A percentile compares a stretch with the other conserved stretches of the same genome.
phyloP scores from a whole-genome alignment of 176 grass and related monocot species.

The Phragmites australis region DNA sequence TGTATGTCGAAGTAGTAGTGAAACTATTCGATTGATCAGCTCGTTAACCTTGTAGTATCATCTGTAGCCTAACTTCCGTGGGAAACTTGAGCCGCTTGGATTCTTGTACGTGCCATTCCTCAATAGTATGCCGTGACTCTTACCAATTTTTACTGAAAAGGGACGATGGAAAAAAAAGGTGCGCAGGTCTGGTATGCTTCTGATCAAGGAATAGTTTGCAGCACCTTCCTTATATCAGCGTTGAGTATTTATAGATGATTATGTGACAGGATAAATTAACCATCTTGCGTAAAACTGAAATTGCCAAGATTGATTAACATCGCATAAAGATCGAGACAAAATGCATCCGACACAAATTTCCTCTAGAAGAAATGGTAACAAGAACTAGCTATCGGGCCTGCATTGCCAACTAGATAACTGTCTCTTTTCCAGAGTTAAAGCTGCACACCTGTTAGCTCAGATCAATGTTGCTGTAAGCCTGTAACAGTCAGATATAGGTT shows the following conservation, averaged over 20 bases:
- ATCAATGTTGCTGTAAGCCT: background rate
- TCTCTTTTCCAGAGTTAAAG: background rate
- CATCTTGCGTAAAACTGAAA: background rate
- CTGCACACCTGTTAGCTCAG: background rate
- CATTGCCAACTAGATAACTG: background rate
- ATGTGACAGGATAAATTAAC: background rate
- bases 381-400: background rate
- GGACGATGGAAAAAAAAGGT: too few species aligned
- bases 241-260: background rate
- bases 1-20: background rate
- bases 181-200: too few species aligned
- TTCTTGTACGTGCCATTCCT: background rate
- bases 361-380: background rate
- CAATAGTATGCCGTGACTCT: background rate
- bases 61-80: background rate
- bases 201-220: too few species aligned
- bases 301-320: background rate
- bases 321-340: background rate
- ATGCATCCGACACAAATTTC: background rate
- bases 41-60: background rate
- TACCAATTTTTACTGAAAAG: background rate
- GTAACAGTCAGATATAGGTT: conserved; percentile 6
- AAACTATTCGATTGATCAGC: too few species aligned
- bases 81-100: conserved; percentile 3
- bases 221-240: background rate